phyloP scores from a whole-genome alignment of 108 stramenopile genomes.

The Nitzschia putrida region DNA sequence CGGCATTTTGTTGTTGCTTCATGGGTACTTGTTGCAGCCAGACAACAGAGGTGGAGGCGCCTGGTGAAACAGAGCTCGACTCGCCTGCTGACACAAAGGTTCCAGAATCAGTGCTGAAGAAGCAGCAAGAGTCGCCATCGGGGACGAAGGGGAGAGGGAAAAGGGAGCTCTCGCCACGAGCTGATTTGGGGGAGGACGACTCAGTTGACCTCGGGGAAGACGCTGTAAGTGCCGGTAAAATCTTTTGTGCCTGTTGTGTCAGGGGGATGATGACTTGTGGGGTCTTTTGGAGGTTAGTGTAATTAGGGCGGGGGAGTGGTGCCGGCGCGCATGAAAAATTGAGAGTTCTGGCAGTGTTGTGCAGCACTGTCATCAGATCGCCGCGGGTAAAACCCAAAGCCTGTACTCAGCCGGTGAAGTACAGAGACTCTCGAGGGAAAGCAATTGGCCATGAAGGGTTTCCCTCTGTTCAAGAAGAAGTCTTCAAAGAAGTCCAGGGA shows the following conservation, averaged over 20 bases:
- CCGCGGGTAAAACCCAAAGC: no score
- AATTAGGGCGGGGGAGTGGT: neutral
- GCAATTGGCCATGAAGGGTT: slow-evolving; percentile 30
- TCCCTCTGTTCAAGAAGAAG: slow-evolving; percentile 40
- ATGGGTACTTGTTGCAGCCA: slow-evolving; percentile 10
- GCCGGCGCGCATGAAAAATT: neutral
- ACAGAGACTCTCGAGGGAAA: slow-evolving; percentile 5
- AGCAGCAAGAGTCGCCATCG: neutral
- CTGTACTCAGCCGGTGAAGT: neutral
- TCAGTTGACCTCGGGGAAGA: neutral
- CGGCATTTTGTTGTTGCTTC: neutral
- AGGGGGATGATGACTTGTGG: neutral
- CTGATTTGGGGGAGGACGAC: neutral
- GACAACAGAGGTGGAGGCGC: neutral
- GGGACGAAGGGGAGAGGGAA: neutral
- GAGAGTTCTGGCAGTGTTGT: neutral
- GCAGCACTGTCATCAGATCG: neutral
- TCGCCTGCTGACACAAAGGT: neutral
- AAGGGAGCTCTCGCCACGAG: neutral
- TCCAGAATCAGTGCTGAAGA: slow-evolving; percentile 3
- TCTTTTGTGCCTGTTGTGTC: no score
- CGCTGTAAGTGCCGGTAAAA: neutral
- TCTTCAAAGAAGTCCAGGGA: slow-evolving; percentile 26
- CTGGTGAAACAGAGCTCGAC: neutral
- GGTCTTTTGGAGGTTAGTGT: neutral